Conservation (phyloP, 371 early-diverging fungal genomes). For the Apophysomyces sp. region DNA sequence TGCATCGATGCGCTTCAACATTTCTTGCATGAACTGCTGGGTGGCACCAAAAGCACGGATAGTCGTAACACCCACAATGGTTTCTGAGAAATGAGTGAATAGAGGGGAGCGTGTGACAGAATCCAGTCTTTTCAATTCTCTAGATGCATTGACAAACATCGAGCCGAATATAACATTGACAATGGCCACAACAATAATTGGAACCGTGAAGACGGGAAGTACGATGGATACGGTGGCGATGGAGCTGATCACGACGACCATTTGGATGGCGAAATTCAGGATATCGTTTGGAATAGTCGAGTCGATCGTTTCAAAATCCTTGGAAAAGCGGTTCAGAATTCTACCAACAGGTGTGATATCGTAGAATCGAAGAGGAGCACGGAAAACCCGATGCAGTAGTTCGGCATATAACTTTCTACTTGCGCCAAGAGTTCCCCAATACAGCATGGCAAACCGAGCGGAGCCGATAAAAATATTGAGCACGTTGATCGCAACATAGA, state of each 20-base stretch:
- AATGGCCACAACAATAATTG: slow-evolving; percentile 40
- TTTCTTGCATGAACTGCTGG: slow-evolving; percentile 55
- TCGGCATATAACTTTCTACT: slow-evolving; percentile 47
- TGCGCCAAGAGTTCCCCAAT: slow-evolving; percentile 51
- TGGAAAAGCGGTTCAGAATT: slow-evolving; percentile 79
- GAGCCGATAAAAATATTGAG: slow-evolving; percentile 29
- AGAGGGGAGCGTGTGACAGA: slow-evolving; percentile 75
- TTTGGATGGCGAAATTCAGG: slow-evolving; percentile 52
- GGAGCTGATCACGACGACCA: slow-evolving; percentile 53
- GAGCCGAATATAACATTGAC: slow-evolving; percentile 52
- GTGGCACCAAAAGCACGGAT: slow-evolving; percentile 79
- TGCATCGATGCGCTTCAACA: slow-evolving; percentile 52
- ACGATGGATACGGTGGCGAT: slow-evolving; percentile 61
- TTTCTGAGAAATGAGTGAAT: slow-evolving; percentile 77
- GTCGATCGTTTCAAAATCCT: slow-evolving; percentile 53
- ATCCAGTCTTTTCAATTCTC: slow-evolving; percentile 82
- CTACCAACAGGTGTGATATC: slow-evolving; percentile 90
- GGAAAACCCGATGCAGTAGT: slow-evolving; percentile 54
- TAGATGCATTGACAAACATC: slow-evolving; percentile 67
- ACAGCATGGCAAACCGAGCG: slow-evolving; percentile 32
- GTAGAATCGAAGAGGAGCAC: slow-evolving; percentile 77
- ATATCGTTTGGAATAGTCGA: slow-evolving; percentile 45
- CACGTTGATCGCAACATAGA: slow-evolving; percentile 45
- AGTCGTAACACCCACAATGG: slow-evolving; percentile 63
- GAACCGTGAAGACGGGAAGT: slow-evolving; percentile 57